phyloP scores from a whole-genome alignment of 2,329 filamentous ascomycete genomes.

The Gyromitra esculenta region DNA sequence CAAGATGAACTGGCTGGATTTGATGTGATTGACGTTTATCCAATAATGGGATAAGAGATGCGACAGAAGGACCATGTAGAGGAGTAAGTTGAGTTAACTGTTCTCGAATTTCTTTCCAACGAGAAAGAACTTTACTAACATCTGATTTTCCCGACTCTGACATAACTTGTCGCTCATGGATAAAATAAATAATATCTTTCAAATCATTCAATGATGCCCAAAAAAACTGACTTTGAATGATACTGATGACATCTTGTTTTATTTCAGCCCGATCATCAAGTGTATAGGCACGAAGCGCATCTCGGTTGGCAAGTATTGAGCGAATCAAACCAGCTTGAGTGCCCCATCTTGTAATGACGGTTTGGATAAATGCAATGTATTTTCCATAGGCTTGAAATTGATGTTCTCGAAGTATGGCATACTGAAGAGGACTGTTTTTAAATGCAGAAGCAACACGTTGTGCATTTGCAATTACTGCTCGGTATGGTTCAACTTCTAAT shows the following conservation, averaged over 20 bases:
- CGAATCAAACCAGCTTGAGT: constrained; percentile 3
- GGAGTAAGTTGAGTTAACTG: neutral
- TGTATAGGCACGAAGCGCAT: neutral
- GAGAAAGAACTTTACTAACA: neutral
- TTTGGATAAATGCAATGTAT: neutral
- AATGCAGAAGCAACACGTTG: neutral
- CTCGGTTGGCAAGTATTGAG: neutral
- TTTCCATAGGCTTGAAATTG: neutral
- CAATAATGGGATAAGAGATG: neutral
- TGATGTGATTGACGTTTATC: neutral
- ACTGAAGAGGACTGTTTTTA: neutral
- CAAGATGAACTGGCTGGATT: neutral
- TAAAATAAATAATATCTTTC: neutral
- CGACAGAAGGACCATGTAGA: neutral
- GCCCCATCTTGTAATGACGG: constrained; percentile 16
- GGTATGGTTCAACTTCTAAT: neutral
- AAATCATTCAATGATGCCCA: neutral
- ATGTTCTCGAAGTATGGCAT: constrained; percentile 8
- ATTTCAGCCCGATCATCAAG: neutral
- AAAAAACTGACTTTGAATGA: neutral
- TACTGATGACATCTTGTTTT: neutral
- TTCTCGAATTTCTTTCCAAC: neutral
- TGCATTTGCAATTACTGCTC: neutral
- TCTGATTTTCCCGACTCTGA: neutral
- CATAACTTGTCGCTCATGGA: neutral